A percentile compares a stretch with the other conserved stretches of the same genome.
These are phyloP conservation scores for Globisporangium parvum DNA, from an alignment of 352 stramenopile species.

Conservation along the genomic window DNA sequence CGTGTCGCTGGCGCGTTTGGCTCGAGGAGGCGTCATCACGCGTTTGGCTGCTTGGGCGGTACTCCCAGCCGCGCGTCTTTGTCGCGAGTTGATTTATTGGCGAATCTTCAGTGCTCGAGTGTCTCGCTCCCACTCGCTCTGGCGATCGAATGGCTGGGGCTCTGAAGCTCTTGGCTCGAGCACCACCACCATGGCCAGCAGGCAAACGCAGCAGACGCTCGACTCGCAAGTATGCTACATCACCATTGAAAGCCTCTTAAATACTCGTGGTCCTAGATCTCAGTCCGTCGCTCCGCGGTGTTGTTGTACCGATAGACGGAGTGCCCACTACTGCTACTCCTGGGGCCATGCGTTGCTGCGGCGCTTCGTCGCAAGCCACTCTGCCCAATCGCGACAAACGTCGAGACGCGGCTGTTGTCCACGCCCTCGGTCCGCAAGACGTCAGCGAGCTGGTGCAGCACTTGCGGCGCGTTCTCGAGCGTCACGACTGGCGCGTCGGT, in stretches of 20 bases:
- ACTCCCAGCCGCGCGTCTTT: not conserved
- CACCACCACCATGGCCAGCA: no score
- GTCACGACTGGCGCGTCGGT: slow-evolving; percentile 27
- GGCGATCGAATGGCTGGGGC: no score
- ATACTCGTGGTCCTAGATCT: slow-evolving; percentile 34
- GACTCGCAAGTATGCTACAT: not conserved
- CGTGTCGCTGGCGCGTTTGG: no score
- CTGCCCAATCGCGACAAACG: slow-evolving; percentile 46
- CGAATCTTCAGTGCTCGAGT: not conserved
- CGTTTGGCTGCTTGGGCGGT: not conserved
- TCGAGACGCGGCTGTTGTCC: slow-evolving; percentile 32
- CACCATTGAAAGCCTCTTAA: not conserved
- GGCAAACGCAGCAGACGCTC: no score
- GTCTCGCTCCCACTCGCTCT: no score
- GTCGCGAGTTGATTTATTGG: not conserved
- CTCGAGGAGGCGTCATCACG: not conserved
- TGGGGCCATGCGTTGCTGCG: slow-evolving; percentile 1
- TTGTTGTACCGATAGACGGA: slow-evolving; percentile 40
- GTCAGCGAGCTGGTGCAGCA: slow-evolving; percentile 43
- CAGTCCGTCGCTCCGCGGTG: slow-evolving; percentile 53
- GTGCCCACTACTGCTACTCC: slow-evolving; percentile 9
- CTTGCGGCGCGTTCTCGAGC: slow-evolving; percentile 27
- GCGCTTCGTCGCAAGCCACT: slow-evolving; percentile 21
- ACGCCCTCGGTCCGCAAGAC: slow-evolving; percentile 43
- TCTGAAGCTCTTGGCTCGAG: no score